Evolutionary conservation across 371 early-diverging fungal genomes (phyloP).

Genomic region (Nosema muscidifuracis): DNA sequence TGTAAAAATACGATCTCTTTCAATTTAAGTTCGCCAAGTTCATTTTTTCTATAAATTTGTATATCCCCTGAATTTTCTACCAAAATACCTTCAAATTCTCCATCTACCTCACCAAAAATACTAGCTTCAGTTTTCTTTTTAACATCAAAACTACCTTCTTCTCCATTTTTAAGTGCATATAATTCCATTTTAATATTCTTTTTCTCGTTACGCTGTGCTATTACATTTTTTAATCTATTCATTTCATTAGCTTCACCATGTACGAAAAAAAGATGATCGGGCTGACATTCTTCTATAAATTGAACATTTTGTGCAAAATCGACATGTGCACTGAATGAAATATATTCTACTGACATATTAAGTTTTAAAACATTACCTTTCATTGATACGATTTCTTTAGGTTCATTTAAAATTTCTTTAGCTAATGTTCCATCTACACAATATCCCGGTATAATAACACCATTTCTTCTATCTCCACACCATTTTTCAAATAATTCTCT

Average conservation of each 20-base stretch:
- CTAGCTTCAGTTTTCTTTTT: conserved; percentile 64
- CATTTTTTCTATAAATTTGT: conserved; percentile 30
- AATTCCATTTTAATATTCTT: conserved; percentile 71
- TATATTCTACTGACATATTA: conserved; percentile 82
- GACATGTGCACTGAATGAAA: conserved; percentile 98
- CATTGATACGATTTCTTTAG: conserved; percentile 74
- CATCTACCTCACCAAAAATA: conserved; percentile 24
- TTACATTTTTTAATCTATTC: conserved; percentile 81
- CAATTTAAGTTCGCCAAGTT: conserved; percentile 19
- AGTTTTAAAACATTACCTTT: conserved; percentile 80
- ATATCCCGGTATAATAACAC: conserved; percentile 93
- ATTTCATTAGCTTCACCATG: conserved; percentile 97
- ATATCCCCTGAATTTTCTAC: conserved; percentile 20
- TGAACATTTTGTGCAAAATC: conserved; percentile 93
- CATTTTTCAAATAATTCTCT: conserved; percentile 93
- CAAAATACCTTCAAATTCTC: conserved; percentile 46
- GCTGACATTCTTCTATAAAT: conserved; percentile 90
- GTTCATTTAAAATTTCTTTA: conserved; percentile 84
- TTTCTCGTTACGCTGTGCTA: conserved; percentile 74
- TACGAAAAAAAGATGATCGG: conserved; percentile 88
- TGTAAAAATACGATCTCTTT: conserved; percentile 38
- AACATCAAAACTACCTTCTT: conserved; percentile 80
- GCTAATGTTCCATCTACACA: conserved; percentile 96
- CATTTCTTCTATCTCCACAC: conserved; percentile 88
- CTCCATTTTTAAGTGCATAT: conserved; percentile 84